Base-by-base conservation (phyloP, 441 rosid species). In the Raphanus hybrid region DNA sequence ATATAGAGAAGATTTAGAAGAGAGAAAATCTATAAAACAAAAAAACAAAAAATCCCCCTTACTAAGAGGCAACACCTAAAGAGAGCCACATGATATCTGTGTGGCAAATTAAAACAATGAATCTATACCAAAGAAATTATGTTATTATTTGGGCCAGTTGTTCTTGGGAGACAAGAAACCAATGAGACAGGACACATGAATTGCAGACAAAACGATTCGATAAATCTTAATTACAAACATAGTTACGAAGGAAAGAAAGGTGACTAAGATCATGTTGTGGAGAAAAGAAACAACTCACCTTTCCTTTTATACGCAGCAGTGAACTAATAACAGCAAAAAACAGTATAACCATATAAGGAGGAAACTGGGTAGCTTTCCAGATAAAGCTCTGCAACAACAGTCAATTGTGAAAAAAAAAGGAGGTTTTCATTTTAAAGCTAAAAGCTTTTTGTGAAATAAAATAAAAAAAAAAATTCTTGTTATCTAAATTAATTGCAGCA, bases 331-430 rank as follows among this genome's bases (percentile, higher is more conserved):
- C 57, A 45, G 89, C 89, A 9, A 94, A 96, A 71, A 90, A 70
- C 32, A 86, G 83, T 82, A 92, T 84, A 80, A 91, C 82, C 68
- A 90, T 84, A 14, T 82, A 93, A 58, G 89, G 93, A 77, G 87
- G 84, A 87, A 83, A 93, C 77, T 90, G 90, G 92, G 87, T 82
- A 62, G 98, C 98, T 85, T 86, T 93, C 98, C 99, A 92, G 37
- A 94, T 86, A 86, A 89, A 50, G 77, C 85, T 77, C 98, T 92
- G 81, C 11, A 55, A 78, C 18, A 32, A 32, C 20, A 18, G n/a
- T n/a, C n/a, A 18, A 18, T 18, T 18, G 20, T 0, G 20, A 18
- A 18, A 18, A 18, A 18, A 18, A 18, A 18, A 18, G 1, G 20
- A 18, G 20, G 20, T 18, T 18, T 18, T 18, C 20, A 18, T 18